These are phyloP conservation scores for Drosera capensis DNA, from an alignment of 148 eudicot genomes.

Conservation along the genomic window DNA sequence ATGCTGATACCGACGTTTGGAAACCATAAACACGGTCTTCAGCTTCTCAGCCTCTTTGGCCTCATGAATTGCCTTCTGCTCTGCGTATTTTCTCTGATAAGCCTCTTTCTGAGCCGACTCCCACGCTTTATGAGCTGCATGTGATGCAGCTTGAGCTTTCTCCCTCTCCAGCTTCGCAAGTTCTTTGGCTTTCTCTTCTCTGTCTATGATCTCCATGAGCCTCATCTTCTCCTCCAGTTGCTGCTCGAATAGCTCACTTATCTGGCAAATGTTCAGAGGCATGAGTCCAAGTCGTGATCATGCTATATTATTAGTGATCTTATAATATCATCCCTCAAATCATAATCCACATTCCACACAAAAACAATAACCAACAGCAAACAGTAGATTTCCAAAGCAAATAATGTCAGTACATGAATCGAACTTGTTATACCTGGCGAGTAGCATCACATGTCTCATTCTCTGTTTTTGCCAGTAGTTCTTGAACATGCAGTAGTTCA, in stretches of 20 bases:
- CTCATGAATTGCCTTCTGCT: slow-evolving; percentile 34
- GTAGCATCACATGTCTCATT: slow-evolving; percentile 66
- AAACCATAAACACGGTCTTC: slow-evolving; percentile 30
- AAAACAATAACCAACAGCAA: background rate
- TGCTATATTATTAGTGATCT: background rate
- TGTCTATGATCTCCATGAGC: slow-evolving; percentile 32
- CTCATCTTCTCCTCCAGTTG: slow-evolving; percentile 44
- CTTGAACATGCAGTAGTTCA: slow-evolving; percentile 62
- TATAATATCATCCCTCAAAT: too few species aligned
- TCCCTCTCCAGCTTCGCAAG: slow-evolving; percentile 45
- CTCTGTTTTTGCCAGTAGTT: slow-evolving; percentile 76
- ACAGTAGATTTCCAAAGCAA: background rate
- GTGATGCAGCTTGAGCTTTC: slow-evolving; percentile 45
- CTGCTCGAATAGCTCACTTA: slow-evolving; percentile 44
- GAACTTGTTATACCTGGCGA: slow-evolving; percentile 33
- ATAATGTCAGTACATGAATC: background rate
- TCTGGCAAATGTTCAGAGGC: slow-evolving; percentile 20
- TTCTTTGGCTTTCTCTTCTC: slow-evolving; percentile 55
- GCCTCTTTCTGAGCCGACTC: slow-evolving; percentile 48
- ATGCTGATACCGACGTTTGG: slow-evolving; percentile 34
- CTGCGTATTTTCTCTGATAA: slow-evolving; percentile 52
- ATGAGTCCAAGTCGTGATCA: background rate
- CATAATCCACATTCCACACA: too few species aligned
- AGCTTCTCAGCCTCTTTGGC: slow-evolving; percentile 58
- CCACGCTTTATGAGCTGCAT: slow-evolving; percentile 38